Evolutionary conservation across 1,139 yeast genomes (phyloP), one percentile per base, ranked within the genome.

Genomic region (Yamadazyma friedrichii): DNA sequence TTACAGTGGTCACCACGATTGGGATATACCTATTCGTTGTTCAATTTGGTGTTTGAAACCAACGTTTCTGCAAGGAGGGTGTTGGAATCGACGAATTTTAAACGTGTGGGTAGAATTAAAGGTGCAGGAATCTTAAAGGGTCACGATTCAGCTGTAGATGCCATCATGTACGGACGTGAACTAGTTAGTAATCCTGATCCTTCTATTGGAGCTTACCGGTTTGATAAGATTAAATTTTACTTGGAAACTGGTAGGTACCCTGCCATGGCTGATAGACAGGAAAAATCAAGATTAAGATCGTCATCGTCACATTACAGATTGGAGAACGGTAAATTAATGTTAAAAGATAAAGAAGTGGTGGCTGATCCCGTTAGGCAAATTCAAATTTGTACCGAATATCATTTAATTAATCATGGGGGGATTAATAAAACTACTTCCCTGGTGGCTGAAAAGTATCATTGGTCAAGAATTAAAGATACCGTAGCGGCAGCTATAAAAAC

Each of bases 381-480:
- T 37, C 82, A 80, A 47, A 82, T 91, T 28, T 88, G 93, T 35
- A 73, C 80, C n/a, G 84, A 80, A 38, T 63, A 79, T 12, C 98
- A 91, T 58, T 57, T 74, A 49, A 66, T 77, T 13, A 76, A 76
- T 42, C 97, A 89, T 57, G 85, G 84, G 5, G 98, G 98, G n/a
- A 88, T 93, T 46, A 93, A 93, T 62, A 86, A 84, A 54, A 84
- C 95, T 1, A 89, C 97, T 0, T 70, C 93, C 0, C 67, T 76
- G 29, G 80, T 93, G 15, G 78, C 94, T 1, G 94, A 86, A 48
- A 77, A 78, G 50, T 93, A 84, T 54, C 95, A 88, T 59, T 93
- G 98, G 97, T 78, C 89, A 1, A 77, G 95, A 38, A 86, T 93
- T 47, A 91, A 93, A 61, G 89, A 82, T 47, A 88, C 96, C 0